These are phyloP conservation scores for Piromyces finnis DNA, from an alignment of 192 early-diverging fungal species.

Conservation along the genomic window DNA sequence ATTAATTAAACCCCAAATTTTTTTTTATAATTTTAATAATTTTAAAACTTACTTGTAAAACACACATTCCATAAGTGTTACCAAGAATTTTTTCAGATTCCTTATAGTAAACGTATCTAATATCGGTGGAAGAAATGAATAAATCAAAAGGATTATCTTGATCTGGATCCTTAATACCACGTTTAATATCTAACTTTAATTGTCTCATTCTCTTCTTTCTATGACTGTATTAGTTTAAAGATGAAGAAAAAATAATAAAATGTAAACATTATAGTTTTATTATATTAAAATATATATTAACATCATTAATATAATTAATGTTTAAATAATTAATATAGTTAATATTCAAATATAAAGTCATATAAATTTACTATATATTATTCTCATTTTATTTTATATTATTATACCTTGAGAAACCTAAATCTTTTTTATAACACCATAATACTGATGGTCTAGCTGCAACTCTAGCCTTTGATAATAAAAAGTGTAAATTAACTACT, in stretches of 20 bases:
- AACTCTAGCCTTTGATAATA: constrained; percentile 83
- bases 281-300: no score
- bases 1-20: no score
- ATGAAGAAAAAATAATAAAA: no score
- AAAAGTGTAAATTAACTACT: constrained; percentile 92
- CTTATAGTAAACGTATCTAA: constrained; percentile 98
- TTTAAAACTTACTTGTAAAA: constrained; percentile 52
- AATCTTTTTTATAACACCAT: constrained; percentile 99
- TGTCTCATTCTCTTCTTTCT: constrained; percentile 92
- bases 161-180: constrained; percentile 79
- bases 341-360: no score
- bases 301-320: no score
- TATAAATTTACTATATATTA: background rate
- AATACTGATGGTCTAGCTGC: constrained; percentile 81
- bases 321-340: no score
- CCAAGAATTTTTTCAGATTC: constrained; percentile 96
- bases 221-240: no score
- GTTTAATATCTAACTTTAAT: constrained; percentile 85
- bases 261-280: no score
- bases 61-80: constrained; percentile 96
- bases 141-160: constrained; percentile 97
- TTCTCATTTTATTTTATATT: background rate
- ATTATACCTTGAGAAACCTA: constrained; percentile 64
- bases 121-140: constrained; percentile 85
- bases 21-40: no score